Conservation (phyloP, 306 rosid genomes). For the Pachyrhizus erosus region DNA sequence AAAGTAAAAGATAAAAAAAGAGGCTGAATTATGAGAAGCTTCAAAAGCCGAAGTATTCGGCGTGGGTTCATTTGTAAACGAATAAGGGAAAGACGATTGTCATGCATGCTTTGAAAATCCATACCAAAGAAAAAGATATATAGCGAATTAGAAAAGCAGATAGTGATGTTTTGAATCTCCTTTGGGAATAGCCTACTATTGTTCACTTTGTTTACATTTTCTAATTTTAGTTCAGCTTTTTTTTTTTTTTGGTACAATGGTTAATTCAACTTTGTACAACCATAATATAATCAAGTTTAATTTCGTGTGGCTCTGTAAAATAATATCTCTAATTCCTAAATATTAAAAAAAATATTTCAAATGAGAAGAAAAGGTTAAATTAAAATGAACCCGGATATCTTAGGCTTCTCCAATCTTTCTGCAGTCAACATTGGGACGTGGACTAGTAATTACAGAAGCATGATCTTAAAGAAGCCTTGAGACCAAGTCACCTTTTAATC, state of each 20-base stretch:
- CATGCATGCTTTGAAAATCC: conserved; percentile 42
- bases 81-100: conserved; percentile 41
- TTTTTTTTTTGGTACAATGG: not conserved
- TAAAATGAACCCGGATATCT: not conserved
- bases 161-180: conserved; percentile 39
- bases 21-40: conserved; percentile 14
- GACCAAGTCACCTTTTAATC: conserved; percentile 34
- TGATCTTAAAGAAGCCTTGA: conserved; percentile 35
- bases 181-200: conserved; percentile 28
- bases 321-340: not conserved
- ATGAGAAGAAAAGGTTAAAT: not conserved
- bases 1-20: not conserved
- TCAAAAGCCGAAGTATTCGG: conserved; percentile 43
- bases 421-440: conserved; percentile 8
- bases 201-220: conserved; percentile 34
- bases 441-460: conserved; percentile 28
- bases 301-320: conserved; percentile 8
- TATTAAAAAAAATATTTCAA: not conserved
- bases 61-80: conserved; percentile 21
- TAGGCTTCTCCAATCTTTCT: conserved; percentile 7
- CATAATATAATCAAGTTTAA: conserved; percentile 1
- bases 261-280: conserved; percentile 30
- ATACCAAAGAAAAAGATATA: conserved; percentile 35
- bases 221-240: not conserved
- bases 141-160: conserved; percentile 26